Conservation (phyloP, 2,329 filamentous ascomycete species). For the Aotearoamyces nothofagi region DNA sequence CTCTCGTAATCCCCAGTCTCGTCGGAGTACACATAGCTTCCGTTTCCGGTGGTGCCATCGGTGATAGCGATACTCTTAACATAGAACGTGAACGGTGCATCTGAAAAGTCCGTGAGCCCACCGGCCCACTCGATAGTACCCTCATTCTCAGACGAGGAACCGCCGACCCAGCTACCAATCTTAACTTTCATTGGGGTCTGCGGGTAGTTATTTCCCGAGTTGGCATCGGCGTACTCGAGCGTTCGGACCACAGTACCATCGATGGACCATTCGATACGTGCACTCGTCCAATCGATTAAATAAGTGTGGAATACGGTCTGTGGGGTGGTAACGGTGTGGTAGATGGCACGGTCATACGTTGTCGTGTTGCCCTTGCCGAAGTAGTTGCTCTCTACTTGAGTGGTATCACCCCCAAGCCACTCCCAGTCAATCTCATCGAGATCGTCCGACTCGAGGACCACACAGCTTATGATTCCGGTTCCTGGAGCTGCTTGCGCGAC, state of each 20-base stretch:
- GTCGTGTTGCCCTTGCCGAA: constrained; percentile 38
- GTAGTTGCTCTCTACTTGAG: constrained; percentile 32
- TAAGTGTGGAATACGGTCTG: constrained; percentile 44
- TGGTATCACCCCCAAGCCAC: constrained; percentile 20
- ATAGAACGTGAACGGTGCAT: constrained; percentile 34
- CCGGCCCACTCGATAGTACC: constrained; percentile 56
- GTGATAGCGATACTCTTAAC: constrained; percentile 32
- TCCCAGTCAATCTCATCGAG: constrained; percentile 35
- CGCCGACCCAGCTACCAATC: constrained; percentile 37
- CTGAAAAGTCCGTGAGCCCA: constrained; percentile 30
- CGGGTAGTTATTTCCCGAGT: constrained; percentile 41
- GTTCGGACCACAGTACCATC: constrained; percentile 31
- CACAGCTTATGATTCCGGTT: constrained; percentile 30
- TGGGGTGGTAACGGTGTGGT: constrained; percentile 20
- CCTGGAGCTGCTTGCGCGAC: constrained; percentile 30
- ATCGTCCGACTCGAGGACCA: constrained; percentile 33
- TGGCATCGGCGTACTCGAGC: constrained; percentile 27
- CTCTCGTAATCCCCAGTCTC: constrained; percentile 28
- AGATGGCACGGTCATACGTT: constrained; percentile 29
- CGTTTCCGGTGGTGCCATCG: constrained; percentile 32
- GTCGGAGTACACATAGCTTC: constrained; percentile 33
- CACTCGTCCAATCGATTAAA: constrained; percentile 49
- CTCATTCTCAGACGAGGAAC: constrained; percentile 24
- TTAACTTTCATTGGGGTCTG: constrained; percentile 56
- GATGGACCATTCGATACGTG: constrained; percentile 43